Conservation (phyloP, 192 early-diverging fungal genomes). For the Helicostylum pulchrum region DNA sequence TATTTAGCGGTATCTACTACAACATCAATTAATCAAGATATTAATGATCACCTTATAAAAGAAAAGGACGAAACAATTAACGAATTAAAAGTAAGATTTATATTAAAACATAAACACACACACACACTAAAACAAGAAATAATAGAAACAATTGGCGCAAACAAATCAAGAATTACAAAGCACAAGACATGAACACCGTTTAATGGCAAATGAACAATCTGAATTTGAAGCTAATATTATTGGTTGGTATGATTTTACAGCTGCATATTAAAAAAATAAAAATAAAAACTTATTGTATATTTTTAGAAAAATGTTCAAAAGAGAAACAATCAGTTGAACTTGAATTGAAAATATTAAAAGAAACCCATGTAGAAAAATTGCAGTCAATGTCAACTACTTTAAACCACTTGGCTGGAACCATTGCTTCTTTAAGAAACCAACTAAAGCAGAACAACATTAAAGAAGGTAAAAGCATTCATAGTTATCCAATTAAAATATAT, state of each 20-base stretch:
- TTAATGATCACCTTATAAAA: slow-evolving; percentile 5
- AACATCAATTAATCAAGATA: too few species aligned
- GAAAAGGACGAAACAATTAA: slow-evolving; percentile 9
- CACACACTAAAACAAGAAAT: too few species aligned
- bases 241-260: not conserved
- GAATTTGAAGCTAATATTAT: slow-evolving; percentile 2
- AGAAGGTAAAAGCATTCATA: too few species aligned
- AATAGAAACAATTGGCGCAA: slow-evolving; percentile 11
- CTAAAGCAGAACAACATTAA: slow-evolving; percentile 7
- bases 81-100: slow-evolving; percentile 14
- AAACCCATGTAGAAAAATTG: slow-evolving; percentile 16
- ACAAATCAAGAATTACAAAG: slow-evolving; percentile 11
- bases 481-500: too few species aligned
- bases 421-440: slow-evolving; percentile 1
- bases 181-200: not conserved
- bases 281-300: not conserved
- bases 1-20: too few species aligned
- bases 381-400: slow-evolving; percentile 11
- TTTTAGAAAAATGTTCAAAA: slow-evolving; percentile 12
- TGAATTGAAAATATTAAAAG: slow-evolving; percentile 19
- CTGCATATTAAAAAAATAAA: not conserved
- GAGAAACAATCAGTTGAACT: not conserved
- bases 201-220: slow-evolving; percentile 15
- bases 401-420: not conserved
- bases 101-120: too few species aligned